A percentile compares a stretch with the other conserved stretches of the same genome.
These are phyloP conservation scores for Mycena citricolor DNA, from an alignment of 1,284 basidiomycete species.

Conservation along the genomic window DNA sequence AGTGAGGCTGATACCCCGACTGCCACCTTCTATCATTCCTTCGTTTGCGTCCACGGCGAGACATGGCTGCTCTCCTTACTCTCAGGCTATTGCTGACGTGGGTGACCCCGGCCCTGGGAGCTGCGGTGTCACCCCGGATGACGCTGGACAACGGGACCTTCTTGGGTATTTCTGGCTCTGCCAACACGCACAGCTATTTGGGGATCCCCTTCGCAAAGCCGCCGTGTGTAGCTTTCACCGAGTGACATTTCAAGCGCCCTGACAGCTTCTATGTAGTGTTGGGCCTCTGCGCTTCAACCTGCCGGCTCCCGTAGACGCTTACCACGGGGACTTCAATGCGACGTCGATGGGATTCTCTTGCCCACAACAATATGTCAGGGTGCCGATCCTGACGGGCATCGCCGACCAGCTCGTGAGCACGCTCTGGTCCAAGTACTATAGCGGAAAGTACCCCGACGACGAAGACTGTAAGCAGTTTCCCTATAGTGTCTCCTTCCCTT, in stretches of 20 bases:
- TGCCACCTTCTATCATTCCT: no score
- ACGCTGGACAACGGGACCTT: constrained; percentile 40
- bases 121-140: no score
- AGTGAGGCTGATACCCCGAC: no score
- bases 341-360: constrained; percentile 46
- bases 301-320: constrained; percentile 41
- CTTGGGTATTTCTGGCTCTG: constrained; percentile 31
- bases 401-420: constrained; percentile 36
- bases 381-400: constrained; percentile 32
- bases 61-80: no score
- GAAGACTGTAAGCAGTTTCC: constrained; percentile 58
- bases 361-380: constrained; percentile 49
- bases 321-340: constrained; percentile 39
- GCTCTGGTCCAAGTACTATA: constrained; percentile 35
- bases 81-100: no score
- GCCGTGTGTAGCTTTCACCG: constrained; percentile 32
- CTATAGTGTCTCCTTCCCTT: background rate
- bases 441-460: constrained; percentile 35
- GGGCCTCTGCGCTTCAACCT: constrained; percentile 48
- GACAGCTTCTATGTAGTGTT: constrained; percentile 30
- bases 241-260: background rate
- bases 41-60: no score
- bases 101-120: no score
- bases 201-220: constrained; percentile 53
- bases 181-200: constrained; percentile 38